Base-by-base conservation (phyloP, 2,329 filamentous ascomycete genomes). In the Penicillium capsulatum region DNA sequence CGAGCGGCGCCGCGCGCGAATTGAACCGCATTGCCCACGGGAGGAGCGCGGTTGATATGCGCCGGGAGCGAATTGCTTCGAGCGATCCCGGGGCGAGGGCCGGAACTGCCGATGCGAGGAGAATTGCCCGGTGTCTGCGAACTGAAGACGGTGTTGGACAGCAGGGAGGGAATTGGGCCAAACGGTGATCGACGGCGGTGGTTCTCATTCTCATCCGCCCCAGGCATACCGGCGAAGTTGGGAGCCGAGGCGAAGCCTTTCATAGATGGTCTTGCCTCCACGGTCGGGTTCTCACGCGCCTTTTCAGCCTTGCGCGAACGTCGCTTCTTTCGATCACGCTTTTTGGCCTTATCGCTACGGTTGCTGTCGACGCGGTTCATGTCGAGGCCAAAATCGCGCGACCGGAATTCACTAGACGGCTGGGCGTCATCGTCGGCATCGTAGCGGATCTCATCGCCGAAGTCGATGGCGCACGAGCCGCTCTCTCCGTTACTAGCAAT, bases 61-160 rank as follows among this genome's bases (percentile, higher is more conserved):
- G 53, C 54, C 2, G 61, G 61, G 1, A 64, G 47, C 8, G 61
- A 64, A 28, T 59, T 61, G 11, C 60, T 60, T 8, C 61, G 60
- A 7, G 50, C 48, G 1, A 64, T 43, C 7, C 47, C 50, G 8
- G 50, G 50, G 10, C 44, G 46, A 14, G 48, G 40, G 2, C 42
- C 40, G 2, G 34, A 35, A n/a, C 45, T 13, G n/a, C 53, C 53
- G 2, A 45, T 14, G 3, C 31, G 47, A 7, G 48, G 36, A 0
- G 44, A 43, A 3, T 31, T 27, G 2, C 14, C 39, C 0, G 54
- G 45, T 3, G 41, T 37, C 16, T 49, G 47, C 9, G 54, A 46
- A 40, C 43, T 60, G 14, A 64, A 64, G 3, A 64, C 60, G 1
- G 61, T 64, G 42, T 64, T 64, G 13, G 60, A 60, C 7, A 64